phyloP scores from a whole-genome alignment of 495 filamentous ascomycete genomes.

The Penicillium crystallinum region DNA sequence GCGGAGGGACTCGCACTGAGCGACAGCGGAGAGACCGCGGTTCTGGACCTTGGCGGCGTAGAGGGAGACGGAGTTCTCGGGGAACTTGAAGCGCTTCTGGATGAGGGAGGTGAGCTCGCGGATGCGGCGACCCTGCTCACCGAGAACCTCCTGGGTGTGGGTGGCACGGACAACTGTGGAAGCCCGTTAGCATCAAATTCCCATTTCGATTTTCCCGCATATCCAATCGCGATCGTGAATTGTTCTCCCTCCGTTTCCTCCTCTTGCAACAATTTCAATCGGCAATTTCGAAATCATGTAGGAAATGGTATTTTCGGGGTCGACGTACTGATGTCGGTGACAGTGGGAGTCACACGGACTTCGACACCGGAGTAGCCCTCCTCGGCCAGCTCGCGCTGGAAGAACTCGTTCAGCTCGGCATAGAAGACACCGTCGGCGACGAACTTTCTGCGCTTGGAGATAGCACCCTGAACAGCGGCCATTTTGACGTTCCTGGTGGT shows the following conservation, averaged over 20 bases:
- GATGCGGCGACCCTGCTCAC: conserved; percentile 98
- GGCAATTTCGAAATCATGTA: conserved; percentile 8
- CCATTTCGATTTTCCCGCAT: conserved; percentile 10
- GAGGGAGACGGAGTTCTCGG: conserved; percentile 98
- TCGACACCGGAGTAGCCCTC: conserved; percentile 99
- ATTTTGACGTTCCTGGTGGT: conserved; percentile 49
- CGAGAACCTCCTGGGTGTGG: conserved; percentile 99
- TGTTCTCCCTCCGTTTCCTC: conserved; percentile 6
- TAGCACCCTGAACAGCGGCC: conserved; percentile 64
- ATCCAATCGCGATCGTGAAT: background rate
- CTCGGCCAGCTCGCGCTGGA: conserved; percentile 99
- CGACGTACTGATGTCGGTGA: conserved; percentile 92
- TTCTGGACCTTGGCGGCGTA: conserved; percentile 99
- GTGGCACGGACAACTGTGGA: conserved; percentile 88
- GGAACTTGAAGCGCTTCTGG: conserved; percentile 99
- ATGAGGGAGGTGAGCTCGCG: conserved; percentile 99
- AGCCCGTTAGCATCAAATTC: conserved; percentile 34
- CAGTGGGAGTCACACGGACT: conserved; percentile 98
- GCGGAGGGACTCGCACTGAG: conserved; percentile 98
- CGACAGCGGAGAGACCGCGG: conserved; percentile 97
- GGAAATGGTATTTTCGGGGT: conserved; percentile 15
- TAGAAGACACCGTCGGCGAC: conserved; percentile 99
- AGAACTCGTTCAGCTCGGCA: conserved; percentile 99
- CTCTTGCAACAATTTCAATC: conserved; percentile 8
- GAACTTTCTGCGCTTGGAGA: conserved; percentile 99